Evolutionary conservation across 2,329 filamentous ascomycete genomes (phyloP).

Genomic region (Pseudopyrenochaeta lycopersici): DNA sequence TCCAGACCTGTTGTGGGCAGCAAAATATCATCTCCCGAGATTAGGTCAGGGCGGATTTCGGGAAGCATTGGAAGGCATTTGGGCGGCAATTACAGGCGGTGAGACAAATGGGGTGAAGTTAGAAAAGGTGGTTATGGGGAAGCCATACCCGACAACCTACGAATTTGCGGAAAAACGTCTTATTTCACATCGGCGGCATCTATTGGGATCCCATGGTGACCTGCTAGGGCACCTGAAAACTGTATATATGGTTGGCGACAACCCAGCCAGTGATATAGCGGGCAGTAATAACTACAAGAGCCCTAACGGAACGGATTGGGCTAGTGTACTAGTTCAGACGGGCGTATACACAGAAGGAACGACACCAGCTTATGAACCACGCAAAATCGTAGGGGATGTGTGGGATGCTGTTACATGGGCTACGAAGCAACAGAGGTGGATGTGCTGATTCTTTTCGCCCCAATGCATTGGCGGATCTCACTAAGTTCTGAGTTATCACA

Average conservation of each 20-base stretch:
- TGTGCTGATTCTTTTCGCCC: slow-evolving; percentile 22
- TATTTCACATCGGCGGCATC: slow-evolving; percentile 63
- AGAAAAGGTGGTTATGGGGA: slow-evolving; percentile 77
- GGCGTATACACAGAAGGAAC: slow-evolving; percentile 73
- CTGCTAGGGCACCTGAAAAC: slow-evolving; percentile 63
- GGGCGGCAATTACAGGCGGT: slow-evolving; percentile 74
- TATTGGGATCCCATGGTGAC: slow-evolving; percentile 50
- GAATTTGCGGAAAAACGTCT: slow-evolving; percentile 82
- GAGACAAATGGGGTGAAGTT: slow-evolving; percentile 63
- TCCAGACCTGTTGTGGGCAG: slow-evolving; percentile 88
- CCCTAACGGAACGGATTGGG: slow-evolving; percentile 75
- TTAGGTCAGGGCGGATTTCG: slow-evolving; percentile 93
- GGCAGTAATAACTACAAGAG: slow-evolving; percentile 83
- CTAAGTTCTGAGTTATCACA: too few species aligned
- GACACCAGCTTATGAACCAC: slow-evolving; percentile 68
- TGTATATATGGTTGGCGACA: slow-evolving; percentile 90
- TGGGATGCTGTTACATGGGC: slow-evolving; percentile 81
- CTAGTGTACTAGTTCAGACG: slow-evolving; percentile 78
- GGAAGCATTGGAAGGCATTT: slow-evolving; percentile 81
- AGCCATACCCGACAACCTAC: slow-evolving; percentile 81
- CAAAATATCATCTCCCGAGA: slow-evolving; percentile 82
- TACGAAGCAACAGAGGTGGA: slow-evolving; percentile 62
- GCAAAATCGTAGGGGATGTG: slow-evolving; percentile 76
- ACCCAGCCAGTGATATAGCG: slow-evolving; percentile 83
- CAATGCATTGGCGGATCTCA: background rate